A percentile compares a stretch with the other conserved stretches of the same genome.
Conservation (phyloP, 1,284 basidiomycete genomes). For the Termitomyces sp. region DNA sequence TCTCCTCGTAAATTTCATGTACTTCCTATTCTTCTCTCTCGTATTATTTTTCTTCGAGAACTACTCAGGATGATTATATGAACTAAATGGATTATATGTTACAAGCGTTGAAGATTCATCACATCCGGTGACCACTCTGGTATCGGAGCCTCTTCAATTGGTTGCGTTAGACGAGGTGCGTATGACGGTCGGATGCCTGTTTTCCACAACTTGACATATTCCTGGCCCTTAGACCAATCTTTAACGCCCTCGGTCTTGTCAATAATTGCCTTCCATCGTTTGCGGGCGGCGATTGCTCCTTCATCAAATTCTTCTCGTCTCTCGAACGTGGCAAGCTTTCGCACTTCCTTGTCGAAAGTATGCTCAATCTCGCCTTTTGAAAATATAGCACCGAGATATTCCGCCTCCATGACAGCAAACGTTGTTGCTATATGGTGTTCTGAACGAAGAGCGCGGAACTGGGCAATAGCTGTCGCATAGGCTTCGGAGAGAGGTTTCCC, state of each 20-base stretch:
- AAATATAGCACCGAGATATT: constrained; percentile 72
- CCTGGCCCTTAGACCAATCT: constrained; percentile 64
- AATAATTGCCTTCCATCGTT: constrained; percentile 70
- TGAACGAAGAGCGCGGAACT: constrained; percentile 84
- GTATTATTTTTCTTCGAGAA: not conserved
- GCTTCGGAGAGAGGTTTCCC: constrained; percentile 70
- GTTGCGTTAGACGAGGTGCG: constrained; percentile 42
- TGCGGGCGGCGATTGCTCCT: constrained; percentile 57
- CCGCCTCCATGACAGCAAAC: constrained; percentile 80
- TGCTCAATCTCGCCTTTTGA: constrained; percentile 56
- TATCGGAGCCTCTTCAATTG: constrained; percentile 17
- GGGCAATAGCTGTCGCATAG: constrained; percentile 74
- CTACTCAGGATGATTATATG: not conserved
- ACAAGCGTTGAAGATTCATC: constrained; percentile 5
- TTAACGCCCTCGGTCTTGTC: constrained; percentile 39
- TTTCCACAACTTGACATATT: constrained; percentile 68
- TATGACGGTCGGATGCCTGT: constrained; percentile 64
- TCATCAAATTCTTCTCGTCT: constrained; percentile 51
- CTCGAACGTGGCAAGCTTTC: constrained; percentile 54
- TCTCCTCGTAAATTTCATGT: constrained; percentile 7
- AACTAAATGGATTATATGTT: not conserved
- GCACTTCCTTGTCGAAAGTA: constrained; percentile 58
- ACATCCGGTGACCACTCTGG: constrained; percentile 7
- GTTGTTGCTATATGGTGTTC: constrained; percentile 77
- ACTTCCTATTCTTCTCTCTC: constrained; percentile 1